These are phyloP conservation scores for Penicillium oxalicum DNA, from an alignment of 2,329 filamentous ascomycete genomes.

Conservation along the genomic window DNA sequence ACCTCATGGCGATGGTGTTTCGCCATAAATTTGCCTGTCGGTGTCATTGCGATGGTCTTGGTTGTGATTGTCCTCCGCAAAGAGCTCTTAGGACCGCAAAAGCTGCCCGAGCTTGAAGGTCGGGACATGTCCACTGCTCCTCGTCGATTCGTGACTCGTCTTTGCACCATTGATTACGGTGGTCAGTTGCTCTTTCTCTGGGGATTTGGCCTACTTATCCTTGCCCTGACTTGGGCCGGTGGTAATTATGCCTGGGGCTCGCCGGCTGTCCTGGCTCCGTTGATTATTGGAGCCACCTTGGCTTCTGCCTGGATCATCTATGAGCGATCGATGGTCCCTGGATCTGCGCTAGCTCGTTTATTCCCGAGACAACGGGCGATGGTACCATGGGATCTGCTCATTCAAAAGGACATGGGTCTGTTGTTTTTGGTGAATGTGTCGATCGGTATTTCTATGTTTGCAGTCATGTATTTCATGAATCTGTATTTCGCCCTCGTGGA, in stretches of 20 bases:
- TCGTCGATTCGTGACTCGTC: slow-evolving; percentile 4
- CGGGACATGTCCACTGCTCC: slow-evolving; percentile 1
- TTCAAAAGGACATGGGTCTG: slow-evolving; percentile 46
- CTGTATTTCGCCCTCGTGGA: slow-evolving; percentile 62
- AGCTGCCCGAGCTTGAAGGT: slow-evolving; percentile 1
- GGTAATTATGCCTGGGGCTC: slow-evolving; percentile 49
- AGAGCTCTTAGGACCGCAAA: slow-evolving; percentile 7
- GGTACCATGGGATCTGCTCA: slow-evolving; percentile 57
- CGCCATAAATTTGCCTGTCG: slow-evolving; percentile 12
- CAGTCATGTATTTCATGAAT: slow-evolving; percentile 62
- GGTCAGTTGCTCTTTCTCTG: slow-evolving; percentile 54
- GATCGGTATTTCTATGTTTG: slow-evolving; percentile 34
- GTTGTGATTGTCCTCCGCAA: slow-evolving; percentile 5
- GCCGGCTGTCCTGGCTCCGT: slow-evolving; percentile 45
- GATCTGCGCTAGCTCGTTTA: slow-evolving; percentile 41
- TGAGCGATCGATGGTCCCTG: slow-evolving; percentile 52
- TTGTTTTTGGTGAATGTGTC: slow-evolving; percentile 24
- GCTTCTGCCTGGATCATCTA: slow-evolving; percentile 44
- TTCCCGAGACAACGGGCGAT: slow-evolving; percentile 55
- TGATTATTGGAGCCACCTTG: slow-evolving; percentile 44
- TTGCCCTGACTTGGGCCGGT: slow-evolving; percentile 54
- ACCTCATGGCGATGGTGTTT: slow-evolving; percentile 16
- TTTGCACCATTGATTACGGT: slow-evolving; percentile 40
- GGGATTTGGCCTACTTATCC: slow-evolving; percentile 50
- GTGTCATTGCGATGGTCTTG: slow-evolving; percentile 5